Base-by-base conservation (phyloP, 129 eudicot genomes). In the Saposhnikovia divaricata region DNA sequence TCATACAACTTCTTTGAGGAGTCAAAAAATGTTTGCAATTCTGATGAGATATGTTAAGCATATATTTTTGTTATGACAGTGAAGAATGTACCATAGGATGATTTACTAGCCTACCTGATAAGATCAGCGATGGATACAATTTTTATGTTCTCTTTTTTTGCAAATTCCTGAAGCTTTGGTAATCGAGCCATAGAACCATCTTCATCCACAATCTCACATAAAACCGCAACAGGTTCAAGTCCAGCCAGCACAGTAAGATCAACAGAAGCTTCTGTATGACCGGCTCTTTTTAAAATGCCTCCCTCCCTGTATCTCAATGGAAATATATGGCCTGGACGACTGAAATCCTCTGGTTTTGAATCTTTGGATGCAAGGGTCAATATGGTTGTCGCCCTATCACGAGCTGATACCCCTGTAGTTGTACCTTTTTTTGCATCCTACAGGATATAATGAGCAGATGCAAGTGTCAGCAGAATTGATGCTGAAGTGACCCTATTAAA, bases 111-210 rank as follows among this genome's bases (percentile, higher is more conserved):
- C 43, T 80, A 91, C 96, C 96, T 89, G 80, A 91, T 87, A 53
- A 91, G 61, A 87, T 91, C 96, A 59, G 96, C 91, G 31, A 91
- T 91, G 8, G 96, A 91, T 40, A 91, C 76, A 21, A 91, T 80
- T 81, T 88, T 88, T 10, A 91, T 38, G 79, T 87, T 84, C 39
- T 91, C 87, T 38, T 57, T 70, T 76, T 82, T 31, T 25, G 85
- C 91, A 74, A 91, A 85, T 81, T 88, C 83, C 23, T 73, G 77
- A 77, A 91, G 91, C 84, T 40, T 90, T 18, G 98, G 97, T 68
- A 94, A 83, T 81, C 98, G 84, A 78, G 98, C 98, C 98, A 94
- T 94, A 42, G 98, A 94, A 59, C 96, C 98, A 86, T 94, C 98
- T 81, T 94, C 98, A 81, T 94, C 98, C n/a, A 94, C 97, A 78